Base-by-base conservation (phyloP, 805 yeast species). In the Isabelozyma gotoi region DNA sequence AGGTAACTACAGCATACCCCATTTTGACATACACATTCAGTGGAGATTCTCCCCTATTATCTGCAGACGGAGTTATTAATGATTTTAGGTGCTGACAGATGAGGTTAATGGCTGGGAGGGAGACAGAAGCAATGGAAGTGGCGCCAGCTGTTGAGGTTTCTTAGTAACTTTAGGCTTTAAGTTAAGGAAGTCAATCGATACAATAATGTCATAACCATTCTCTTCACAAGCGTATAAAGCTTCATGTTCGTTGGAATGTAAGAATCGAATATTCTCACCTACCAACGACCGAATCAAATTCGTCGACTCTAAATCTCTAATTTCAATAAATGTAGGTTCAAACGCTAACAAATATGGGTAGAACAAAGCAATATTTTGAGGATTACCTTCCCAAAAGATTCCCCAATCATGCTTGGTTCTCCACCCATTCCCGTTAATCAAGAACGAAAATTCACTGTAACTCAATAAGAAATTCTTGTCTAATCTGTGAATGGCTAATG, bases 371-470 rank as follows among this genome's bases (percentile, higher is more conserved):
- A 94, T 89, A 48, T 84, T 82, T 57, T 86, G 94, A 5, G 99
- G 98, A 40, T 83, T 79, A 31, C 98, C 97, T 67, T 94, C 98
- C 99, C 99, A 94, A 59, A 86, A 83, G 41, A 94, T 85, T 51
- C 91, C 85, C 91, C 96, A 91, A 40, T 88, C 92, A 36, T 94
- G 88, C 49, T 91, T 81, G 15, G 95, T 85, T 53, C 97, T 78
- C 99, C 99, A 94, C 18, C 99, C 99, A 62, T 91, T 91, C 46
- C 86, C 78, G 58, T 94, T 91, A 53, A 94, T 95, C 65, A 88
- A 90, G 64, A 94, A 94, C 38, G 97, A 92, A 61, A 92, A 90
- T 60, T 90, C 97, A 4, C 95, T 81, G 62, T 92, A 94, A 61
- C 91, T 85, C 50, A 94, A 76, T 56, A 94, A 68, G 61, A 92